phyloP scores from a whole-genome alignment of 306 rosid species.

The Cyclanthera cordifolia region DNA sequence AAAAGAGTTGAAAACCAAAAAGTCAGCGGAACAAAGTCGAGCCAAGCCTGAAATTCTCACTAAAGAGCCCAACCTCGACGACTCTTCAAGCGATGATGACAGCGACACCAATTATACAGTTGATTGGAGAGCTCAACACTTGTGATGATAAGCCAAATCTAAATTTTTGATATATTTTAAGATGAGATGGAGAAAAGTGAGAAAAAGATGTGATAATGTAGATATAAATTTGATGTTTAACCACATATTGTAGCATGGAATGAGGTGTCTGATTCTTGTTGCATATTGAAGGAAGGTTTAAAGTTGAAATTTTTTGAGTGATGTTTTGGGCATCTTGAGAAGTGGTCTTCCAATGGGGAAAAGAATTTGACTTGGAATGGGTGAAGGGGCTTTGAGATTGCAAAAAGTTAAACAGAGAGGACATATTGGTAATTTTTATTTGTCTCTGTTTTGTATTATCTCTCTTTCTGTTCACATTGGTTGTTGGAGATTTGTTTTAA shows the following conservation, averaged over 20 bases:
- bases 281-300: not conserved
- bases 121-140: constrained; percentile 95
- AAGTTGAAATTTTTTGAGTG: not conserved
- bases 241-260: not conserved
- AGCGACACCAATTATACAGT: constrained; percentile 60
- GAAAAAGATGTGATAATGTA: not conserved
- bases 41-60: constrained; percentile 25
- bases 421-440: not conserved
- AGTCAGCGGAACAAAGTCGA: constrained; percentile 35
- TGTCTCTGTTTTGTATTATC: not conserved
- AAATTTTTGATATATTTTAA: not conserved
- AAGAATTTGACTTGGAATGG: not conserved
- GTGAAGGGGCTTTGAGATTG: not conserved
- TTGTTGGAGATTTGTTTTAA: not conserved
- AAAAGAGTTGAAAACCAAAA: constrained; percentile 47
- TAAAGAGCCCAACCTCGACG: constrained; percentile 34
- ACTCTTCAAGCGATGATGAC: constrained; percentile 64
- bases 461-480: not conserved
- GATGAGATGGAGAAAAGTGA: not conserved
- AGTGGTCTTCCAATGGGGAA: not conserved
- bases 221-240: not conserved
- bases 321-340: not conserved
- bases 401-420: not conserved
- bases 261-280: not conserved
- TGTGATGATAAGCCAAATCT: constrained; percentile 25